Percentiles rank a stretch among this genome's conserved stretches.
These are phyloP conservation scores for Pleurotus salmoneostramineus DNA, from an alignment of 768 basidiomycete genomes.

Conservation along the genomic window DNA sequence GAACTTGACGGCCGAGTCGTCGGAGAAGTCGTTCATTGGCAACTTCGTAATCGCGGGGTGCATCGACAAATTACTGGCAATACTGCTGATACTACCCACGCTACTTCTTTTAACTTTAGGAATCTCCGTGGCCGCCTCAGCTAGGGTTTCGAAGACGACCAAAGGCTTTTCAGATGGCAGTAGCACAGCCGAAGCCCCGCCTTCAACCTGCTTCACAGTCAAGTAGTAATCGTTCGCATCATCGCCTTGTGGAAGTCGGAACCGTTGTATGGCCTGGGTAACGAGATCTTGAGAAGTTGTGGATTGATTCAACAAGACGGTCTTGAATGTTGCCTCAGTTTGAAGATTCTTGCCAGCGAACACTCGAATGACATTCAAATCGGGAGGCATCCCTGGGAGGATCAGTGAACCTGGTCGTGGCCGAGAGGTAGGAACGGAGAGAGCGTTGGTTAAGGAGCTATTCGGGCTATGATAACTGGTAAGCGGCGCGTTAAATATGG, in stretches of 20 bases:
- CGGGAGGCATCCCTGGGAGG: constrained; percentile 60
- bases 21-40: constrained; percentile 96
- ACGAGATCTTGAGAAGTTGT: constrained; percentile 85
- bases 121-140: constrained; percentile 74
- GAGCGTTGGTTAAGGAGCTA: constrained; percentile 39
- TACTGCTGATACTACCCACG: constrained; percentile 91
- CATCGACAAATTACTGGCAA: constrained; percentile 87
- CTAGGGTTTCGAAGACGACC: constrained; percentile 83
- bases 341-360: constrained; percentile 91
- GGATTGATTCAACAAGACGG: constrained; percentile 84
- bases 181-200: constrained; percentile 75
- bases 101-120: constrained; percentile 92
- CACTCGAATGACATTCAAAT: constrained; percentile 91
- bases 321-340: constrained; percentile 98
- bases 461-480: constrained; percentile 30
- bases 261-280: constrained; percentile 90
- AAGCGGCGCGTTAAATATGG: constrained; percentile 51
- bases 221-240: constrained; percentile 74
- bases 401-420: constrained; percentile 79
- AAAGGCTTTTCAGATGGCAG: constrained; percentile 76
- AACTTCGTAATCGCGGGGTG: constrained; percentile 94
- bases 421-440: constrained; percentile 48
- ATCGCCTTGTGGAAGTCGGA: constrained; percentile 69
- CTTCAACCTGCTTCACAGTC: constrained; percentile 91
- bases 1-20: constrained; percentile 96